These are phyloP conservation scores for Boletus speciosus DNA, from an alignment of 768 basidiomycete genomes.

Conservation along the genomic window DNA sequence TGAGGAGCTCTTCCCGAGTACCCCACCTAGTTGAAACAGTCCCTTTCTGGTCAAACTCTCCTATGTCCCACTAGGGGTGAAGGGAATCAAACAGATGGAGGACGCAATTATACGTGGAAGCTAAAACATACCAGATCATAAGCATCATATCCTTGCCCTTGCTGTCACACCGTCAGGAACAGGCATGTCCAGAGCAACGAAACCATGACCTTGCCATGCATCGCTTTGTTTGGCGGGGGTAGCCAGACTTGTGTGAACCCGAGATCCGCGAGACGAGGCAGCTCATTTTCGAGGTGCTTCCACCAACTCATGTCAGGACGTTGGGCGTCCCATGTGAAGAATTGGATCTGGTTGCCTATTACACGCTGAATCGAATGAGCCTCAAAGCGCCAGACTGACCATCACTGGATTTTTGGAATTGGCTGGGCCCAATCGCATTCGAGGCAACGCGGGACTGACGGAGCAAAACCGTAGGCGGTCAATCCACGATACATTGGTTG, in stretches of 20 bases:
- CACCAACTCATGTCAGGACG: constrained; percentile 71
- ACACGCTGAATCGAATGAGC: not conserved
- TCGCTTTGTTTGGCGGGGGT: constrained; percentile 81
- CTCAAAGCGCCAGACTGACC: constrained; percentile 40
- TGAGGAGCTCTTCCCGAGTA: constrained; percentile 71
- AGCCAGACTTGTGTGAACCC: constrained; percentile 84
- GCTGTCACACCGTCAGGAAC: constrained; percentile 35
- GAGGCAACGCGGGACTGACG: constrained; percentile 42
- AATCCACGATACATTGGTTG: constrained; percentile 19
- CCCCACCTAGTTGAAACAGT: constrained; percentile 80
- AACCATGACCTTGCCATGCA: constrained; percentile 42
- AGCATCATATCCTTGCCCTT: constrained; percentile 78
- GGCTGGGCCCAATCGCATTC: constrained; percentile 61
- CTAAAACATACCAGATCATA: constrained; percentile 67
- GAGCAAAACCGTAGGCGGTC: constrained; percentile 21
- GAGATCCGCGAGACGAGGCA: constrained; percentile 58
- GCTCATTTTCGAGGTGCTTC: constrained; percentile 65
- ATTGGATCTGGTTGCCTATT: constrained; percentile 54
- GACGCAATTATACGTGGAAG: not conserved
- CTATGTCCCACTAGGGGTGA: constrained; percentile 71
- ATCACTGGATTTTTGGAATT: constrained; percentile 58
- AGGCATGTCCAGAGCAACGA: not conserved
- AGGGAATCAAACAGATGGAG: not conserved
- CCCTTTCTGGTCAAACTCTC: constrained; percentile 80
- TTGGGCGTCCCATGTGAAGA: constrained; percentile 77